Conservation (phyloP, 768 basidiomycete species). For the Suillus americanus region DNA sequence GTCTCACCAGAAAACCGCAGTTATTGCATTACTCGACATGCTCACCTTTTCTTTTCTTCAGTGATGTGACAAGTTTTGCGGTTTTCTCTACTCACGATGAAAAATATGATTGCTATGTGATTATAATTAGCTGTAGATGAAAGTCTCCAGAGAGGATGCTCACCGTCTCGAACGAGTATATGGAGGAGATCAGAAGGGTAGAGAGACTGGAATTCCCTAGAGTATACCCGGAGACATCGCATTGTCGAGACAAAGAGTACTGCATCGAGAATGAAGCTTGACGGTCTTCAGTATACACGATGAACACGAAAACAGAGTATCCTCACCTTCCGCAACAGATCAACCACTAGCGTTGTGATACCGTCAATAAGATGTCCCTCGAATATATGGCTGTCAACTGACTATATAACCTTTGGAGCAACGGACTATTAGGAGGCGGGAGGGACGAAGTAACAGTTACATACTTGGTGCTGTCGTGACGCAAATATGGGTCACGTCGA, state of each 20-base stretch:
- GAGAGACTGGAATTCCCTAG: neutral
- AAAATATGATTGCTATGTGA: conserved; percentile 10
- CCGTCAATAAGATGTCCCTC: neutral
- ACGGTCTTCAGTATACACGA: neutral
- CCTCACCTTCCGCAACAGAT: conserved; percentile 4
- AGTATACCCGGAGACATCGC: conserved; percentile 7
- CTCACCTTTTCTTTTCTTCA: conserved; percentile 5
- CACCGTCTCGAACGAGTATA: conserved; percentile 25
- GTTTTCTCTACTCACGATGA: neutral
- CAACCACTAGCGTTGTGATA: conserved; percentile 9
- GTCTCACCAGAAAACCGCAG: conserved; percentile 9
- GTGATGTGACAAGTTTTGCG: neutral
- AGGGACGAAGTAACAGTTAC: neutral
- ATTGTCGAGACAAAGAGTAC: conserved; percentile 6
- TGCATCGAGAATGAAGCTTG: conserved; percentile 19
- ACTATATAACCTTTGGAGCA: neutral
- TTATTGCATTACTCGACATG: neutral
- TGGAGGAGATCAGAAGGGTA: conserved; percentile 13
- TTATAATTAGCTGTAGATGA: neutral
- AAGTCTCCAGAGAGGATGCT: neutral
- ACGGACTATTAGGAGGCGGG: neutral
- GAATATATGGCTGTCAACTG: neutral
- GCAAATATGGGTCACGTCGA: conserved; percentile 17
- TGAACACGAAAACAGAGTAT: neutral
- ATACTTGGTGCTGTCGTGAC: conserved; percentile 5